Base-by-base conservation (phyloP, 2,329 filamentous ascomycete species). In the Monilinia fructicola region DNA sequence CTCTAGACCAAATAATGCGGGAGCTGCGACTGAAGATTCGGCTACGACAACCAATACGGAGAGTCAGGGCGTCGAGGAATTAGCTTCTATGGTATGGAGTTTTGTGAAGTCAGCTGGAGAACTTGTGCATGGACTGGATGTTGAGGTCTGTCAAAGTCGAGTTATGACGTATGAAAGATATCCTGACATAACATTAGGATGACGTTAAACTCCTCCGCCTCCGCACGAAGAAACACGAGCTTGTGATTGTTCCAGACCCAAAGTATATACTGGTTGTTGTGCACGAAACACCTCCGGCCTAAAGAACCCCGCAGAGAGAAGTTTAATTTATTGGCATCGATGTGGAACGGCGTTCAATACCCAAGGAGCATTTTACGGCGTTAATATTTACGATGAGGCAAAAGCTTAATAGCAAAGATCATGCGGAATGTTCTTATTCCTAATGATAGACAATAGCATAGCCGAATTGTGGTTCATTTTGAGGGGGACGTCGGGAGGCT, bases 171-270 rank as follows among this genome's bases (percentile, higher is more conserved):
- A 40, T 28, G 5, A 44, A 50, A 50, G 1, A 2, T 4, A 23
- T 54, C 31, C 69, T 73, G 59, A 73, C 59, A 35, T 4, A 16
- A 21, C 26, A 31, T 18, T 70, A 90, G 83, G 91, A 95, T 73
- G 91, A 93, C 75, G 78, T 93, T 69, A 92, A 89, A 78, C 81
- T 95, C 58, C 78, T 95, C 62, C 84, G 91, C 69, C 76, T 96
- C 70, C 85, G 92, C 71, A 94, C 91, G n/a, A 92, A 88, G 81
- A 93, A 91, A 77, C 90, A 93, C 73, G 92, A 96, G 77, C 80
- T 95, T 69, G 89, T 95, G 67, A 91, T 95, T 74, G 89, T 94
- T 26, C 91, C 90, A 77, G 91, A 94, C 77, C 75, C 85, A 52
- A 93, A 91, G 74, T 96, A 91, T 78, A 81, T 95, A 56, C 83